These are phyloP conservation scores for Leishmania turanica DNA, from an alignment of 208 protist species.

Conservation along the genomic window DNA sequence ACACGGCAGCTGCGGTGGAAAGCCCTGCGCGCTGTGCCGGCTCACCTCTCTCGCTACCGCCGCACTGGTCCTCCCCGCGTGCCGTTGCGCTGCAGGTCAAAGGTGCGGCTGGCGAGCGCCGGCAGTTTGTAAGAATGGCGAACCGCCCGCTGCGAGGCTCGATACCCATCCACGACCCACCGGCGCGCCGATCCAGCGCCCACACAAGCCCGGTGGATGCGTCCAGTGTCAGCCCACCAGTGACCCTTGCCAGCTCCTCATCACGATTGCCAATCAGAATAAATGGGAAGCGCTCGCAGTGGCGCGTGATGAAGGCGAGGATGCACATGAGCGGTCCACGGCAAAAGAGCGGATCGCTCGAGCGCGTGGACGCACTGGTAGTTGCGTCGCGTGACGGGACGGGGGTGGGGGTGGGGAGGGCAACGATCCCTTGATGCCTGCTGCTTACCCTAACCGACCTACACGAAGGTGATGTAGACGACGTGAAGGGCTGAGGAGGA, in stretches of 20 bases:
- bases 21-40: not conserved
- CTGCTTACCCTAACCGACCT: not conserved
- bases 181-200: constrained; percentile 46
- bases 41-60: not conserved
- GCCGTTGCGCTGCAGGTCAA: constrained; percentile 5
- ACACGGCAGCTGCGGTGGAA: not conserved
- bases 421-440: not conserved
- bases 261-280: constrained; percentile 68
- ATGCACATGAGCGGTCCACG: constrained; percentile 49
- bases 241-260: constrained; percentile 46
- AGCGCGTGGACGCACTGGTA: not conserved
- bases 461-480: not conserved
- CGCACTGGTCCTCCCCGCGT: not conserved
- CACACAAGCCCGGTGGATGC: constrained; percentile 41
- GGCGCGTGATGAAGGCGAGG: constrained; percentile 50
- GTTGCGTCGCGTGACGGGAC: not conserved
- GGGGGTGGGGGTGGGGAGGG: not conserved
- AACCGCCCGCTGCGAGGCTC: constrained; percentile 49
- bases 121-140: constrained; percentile 65
- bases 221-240: constrained; percentile 39
- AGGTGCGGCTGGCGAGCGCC: constrained; percentile 42
- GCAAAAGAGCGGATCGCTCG: not conserved
- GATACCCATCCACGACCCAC: constrained; percentile 76
- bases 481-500: not conserved
- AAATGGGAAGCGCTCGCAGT: constrained; percentile 57